phyloP scores from a whole-genome alignment of 768 basidiomycete species.

The Kondoa subrosea region DNA sequence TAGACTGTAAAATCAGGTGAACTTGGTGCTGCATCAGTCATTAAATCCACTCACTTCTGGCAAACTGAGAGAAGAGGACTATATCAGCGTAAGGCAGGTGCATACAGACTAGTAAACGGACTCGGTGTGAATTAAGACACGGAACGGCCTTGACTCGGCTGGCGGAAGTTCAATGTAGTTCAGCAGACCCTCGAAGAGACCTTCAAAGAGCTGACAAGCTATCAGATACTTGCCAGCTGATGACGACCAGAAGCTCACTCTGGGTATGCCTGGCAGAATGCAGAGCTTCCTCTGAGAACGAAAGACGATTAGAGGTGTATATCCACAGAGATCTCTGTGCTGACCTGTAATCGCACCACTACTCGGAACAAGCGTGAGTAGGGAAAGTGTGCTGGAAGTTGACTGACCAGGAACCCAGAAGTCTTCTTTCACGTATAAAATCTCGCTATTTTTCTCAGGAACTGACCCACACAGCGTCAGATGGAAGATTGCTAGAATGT shows the following conservation, averaged over 20 bases:
- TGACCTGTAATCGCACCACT: not conserved
- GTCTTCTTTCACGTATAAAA: conserved; percentile 58
- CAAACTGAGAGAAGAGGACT: not conserved
- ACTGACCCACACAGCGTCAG: conserved; percentile 29
- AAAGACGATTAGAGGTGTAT: conserved; percentile 49
- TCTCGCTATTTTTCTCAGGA: conserved; percentile 52
- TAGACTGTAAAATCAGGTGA: conserved; percentile 49
- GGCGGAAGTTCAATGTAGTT: conserved; percentile 68
- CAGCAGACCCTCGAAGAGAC: conserved; percentile 55
- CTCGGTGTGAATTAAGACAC: conserved; percentile 72
- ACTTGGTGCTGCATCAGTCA: conserved; percentile 7
- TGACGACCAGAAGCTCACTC: conserved; percentile 20
- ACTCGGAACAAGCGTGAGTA: not conserved
- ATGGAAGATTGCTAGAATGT: not conserved
- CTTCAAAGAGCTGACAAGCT: conserved; percentile 45
- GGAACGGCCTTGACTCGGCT: conserved; percentile 49
- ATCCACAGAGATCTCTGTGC: conserved; percentile 46
- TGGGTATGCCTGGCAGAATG: conserved; percentile 79
- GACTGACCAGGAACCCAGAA: conserved; percentile 51
- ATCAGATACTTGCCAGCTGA: conserved; percentile 8
- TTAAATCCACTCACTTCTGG: conserved; percentile 4
- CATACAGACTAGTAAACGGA: conserved; percentile 31
- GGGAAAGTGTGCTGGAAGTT: not conserved
- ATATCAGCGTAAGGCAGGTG: not conserved
- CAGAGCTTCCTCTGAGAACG: conserved; percentile 70